Evolutionary conservation across 1,139 yeast genomes (phyloP), one percentile per base, ranked within the genome.

Genomic region (Debaryomycetaceae sp.): DNA sequence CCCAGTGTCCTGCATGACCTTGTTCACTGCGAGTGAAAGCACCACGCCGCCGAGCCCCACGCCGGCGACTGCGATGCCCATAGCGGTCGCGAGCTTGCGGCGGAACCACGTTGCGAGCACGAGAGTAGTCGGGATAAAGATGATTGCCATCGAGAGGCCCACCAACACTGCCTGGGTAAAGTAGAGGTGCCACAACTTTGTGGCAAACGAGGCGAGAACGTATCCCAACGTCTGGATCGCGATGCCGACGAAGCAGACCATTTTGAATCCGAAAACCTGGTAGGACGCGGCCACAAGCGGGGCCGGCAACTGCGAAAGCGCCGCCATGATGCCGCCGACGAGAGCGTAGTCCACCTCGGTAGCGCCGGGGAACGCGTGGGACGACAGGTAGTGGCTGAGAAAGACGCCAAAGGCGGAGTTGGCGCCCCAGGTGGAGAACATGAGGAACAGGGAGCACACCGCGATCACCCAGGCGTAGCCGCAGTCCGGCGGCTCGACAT

Each of bases 381-480:
- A 16, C 12, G 58, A 45, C 15, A 74, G 44, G 44, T 76, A 81
- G 43, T 59, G 74, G 22, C 71, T 64, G 22, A 81, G 53, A 40
- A 72, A 78, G 3, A 81, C 78, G 28, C 90, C 87, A 43, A 66
- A 81, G 1, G 73, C 68, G 4, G 82, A 70, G 42, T 76, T 77
- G 27, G 76, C 61, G 15, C 93, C 93, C 93, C 93, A 81, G 1
- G 85, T 70, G 19, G 73, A 64, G 27, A 74, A 58, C 18, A 53
- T 46, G 15, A 58, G 47, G 27, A 67, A 43, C 47, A 71, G 58
- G 1, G 70, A 70, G 38, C 79, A 68, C 3, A 67, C 31, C 0
- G 76, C 73, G 30, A 76, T 64, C 5, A 76, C 68, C 86, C 90
- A 80, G 1, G 82, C 85, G 37, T 68, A 68, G 1, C 82, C 82